Evolutionary conservation across 1,284 basidiomycete species (phyloP).

Genomic region (Coriolopsis trogii): DNA sequence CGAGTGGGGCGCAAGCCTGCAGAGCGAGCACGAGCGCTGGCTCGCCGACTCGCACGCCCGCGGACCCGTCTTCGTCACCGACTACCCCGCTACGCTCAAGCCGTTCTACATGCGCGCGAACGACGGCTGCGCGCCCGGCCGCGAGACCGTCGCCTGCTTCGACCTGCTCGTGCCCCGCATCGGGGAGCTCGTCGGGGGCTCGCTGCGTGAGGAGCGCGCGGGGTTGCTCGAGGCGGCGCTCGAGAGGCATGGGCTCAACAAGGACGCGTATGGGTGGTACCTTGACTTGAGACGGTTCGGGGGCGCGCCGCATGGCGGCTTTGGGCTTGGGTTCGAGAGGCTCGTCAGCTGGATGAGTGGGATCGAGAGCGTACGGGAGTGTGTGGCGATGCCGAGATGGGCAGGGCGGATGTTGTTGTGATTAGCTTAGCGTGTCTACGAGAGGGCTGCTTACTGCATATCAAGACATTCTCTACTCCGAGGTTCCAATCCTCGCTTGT

Average conservation of each 20-base stretch:
- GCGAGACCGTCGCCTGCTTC: slow-evolving; percentile 85
- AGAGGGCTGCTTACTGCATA: too few relatives aligned
- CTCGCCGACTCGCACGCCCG: slow-evolving; percentile 68
- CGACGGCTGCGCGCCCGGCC: slow-evolving; percentile 19
- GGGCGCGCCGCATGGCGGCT: slow-evolving; percentile 89
- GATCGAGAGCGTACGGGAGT: slow-evolving; percentile 85
- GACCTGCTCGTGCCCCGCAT: slow-evolving; percentile 89
- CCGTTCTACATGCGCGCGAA: slow-evolving; percentile 96
- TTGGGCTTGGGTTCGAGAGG: slow-evolving; percentile 92
- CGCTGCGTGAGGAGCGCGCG: slow-evolving; percentile 85
- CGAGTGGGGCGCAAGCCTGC: slow-evolving; percentile 72
- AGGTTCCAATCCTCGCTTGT: too few relatives aligned
- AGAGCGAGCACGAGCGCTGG: slow-evolving; percentile 93
- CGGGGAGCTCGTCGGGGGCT: slow-evolving; percentile 93
- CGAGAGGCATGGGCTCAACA: slow-evolving; percentile 48
- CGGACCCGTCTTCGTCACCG: slow-evolving; percentile 89
- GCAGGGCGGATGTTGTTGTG: slow-evolving; percentile 76
- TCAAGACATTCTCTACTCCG: too few relatives aligned
- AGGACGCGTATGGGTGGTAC: slow-evolving; percentile 82
- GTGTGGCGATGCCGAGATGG: slow-evolving; percentile 90
- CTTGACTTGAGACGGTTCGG: slow-evolving; percentile 79
- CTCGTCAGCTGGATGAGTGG: slow-evolving; percentile 85
- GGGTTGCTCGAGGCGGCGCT: slow-evolving; percentile 59
- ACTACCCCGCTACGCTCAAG: slow-evolving; percentile 85
- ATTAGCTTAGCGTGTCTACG: neutral